A percentile compares a stretch with the other conserved stretches of the same genome.
Conservation (phyloP, 495 filamentous ascomycete genomes). For the Penicillium verhagenii region DNA sequence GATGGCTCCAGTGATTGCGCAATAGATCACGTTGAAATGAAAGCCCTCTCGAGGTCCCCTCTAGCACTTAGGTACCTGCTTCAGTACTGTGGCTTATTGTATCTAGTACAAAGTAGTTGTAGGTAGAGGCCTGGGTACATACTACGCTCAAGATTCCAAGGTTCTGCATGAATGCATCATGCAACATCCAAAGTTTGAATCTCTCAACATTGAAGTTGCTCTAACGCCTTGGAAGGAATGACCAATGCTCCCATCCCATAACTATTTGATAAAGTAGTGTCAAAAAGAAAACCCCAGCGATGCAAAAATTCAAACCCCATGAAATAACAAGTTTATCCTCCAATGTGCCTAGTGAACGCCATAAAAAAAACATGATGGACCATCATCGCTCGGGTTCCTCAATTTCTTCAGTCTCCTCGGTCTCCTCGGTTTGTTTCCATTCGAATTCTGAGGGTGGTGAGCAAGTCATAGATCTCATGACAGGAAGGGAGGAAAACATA, state of each 20-base stretch:
- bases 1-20: slow-evolving; percentile 6
- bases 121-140: too few species aligned
- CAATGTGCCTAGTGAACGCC: neutral
- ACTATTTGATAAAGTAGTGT: too few species aligned
- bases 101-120: too few species aligned
- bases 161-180: too few species aligned
- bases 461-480: neutral
- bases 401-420: neutral
- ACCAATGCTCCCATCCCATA: too few species aligned
- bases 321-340: slow-evolving; percentile 16
- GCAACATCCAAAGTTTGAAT: neutral
- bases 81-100: too few species aligned
- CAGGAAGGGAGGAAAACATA: slow-evolving; percentile 44
- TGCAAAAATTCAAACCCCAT: neutral
- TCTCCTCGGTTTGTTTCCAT: slow-evolving; percentile 54
- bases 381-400: slow-evolving; percentile 12
- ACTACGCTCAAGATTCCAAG: too few species aligned
- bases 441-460: slow-evolving; percentile 57
- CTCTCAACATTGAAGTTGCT: neutral
- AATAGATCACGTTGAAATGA: slow-evolving; percentile 5
- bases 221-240: slow-evolving; percentile 1
- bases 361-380: slow-evolving; percentile 7
- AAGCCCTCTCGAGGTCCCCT: neutral
- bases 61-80: neutral
- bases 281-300: neutral